Conservation (phyloP, 1,139 yeast species). For the Kluyveromyces marxianus region DNA sequence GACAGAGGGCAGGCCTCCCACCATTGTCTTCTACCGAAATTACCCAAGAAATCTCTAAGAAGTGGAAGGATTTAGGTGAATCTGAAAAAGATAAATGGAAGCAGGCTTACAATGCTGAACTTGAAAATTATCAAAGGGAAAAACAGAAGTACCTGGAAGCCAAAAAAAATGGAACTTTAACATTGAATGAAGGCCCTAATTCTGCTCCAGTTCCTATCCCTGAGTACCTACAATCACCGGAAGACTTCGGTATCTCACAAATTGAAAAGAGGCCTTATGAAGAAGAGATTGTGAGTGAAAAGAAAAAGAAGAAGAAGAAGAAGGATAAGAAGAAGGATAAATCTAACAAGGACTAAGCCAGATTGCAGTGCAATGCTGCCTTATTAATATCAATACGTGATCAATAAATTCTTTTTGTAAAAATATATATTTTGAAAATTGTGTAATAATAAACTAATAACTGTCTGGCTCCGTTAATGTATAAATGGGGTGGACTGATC, state of each 20-base stretch:
- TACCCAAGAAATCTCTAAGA: constrained; percentile 67
- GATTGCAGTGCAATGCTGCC: neutral
- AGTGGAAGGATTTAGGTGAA: constrained; percentile 66
- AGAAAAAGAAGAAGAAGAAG: constrained; percentile 39
- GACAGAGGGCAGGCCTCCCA: constrained; percentile 50
- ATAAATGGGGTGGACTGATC: neutral
- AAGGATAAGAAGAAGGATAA: constrained; percentile 36
- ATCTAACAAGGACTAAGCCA: constrained; percentile 6
- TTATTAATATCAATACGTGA: neutral
- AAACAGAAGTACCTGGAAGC: constrained; percentile 56
- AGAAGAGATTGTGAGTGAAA: constrained; percentile 30
- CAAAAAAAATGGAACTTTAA: constrained; percentile 39
- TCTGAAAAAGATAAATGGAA: constrained; percentile 72
- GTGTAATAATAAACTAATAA: neutral
- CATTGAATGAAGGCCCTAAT: constrained; percentile 30
- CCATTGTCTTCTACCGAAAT: constrained; percentile 67
- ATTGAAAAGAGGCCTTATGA: constrained; percentile 28
- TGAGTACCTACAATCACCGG: constrained; percentile 22
- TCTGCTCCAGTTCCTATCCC: constrained; percentile 36
- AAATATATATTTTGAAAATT: neutral
- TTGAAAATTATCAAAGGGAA: constrained; percentile 53
- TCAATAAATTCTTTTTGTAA: neutral
- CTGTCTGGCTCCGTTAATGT: too few relatives aligned
- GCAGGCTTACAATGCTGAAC: constrained; percentile 58
- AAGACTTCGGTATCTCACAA: constrained; percentile 13